Conservation (phyloP, 129 eudicot species). For the Arctium minus region DNA sequence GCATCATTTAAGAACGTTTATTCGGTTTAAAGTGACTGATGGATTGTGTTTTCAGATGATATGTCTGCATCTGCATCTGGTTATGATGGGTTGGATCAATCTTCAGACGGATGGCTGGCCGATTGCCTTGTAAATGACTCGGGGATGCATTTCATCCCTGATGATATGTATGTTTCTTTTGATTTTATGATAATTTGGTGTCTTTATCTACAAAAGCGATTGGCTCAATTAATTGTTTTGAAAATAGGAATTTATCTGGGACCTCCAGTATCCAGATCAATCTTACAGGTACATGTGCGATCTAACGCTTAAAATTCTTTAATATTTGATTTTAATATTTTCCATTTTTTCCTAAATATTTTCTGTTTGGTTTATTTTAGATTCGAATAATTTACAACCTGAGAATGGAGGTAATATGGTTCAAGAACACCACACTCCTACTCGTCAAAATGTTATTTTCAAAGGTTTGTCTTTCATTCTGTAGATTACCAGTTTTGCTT, state of each 20-base stretch:
- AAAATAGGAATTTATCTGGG: conserved; percentile 54
- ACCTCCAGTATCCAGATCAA: conserved; percentile 52
- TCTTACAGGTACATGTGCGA: conserved; percentile 43
- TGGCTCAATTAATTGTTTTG: conserved; percentile 21
- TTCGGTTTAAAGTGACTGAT: neutral
- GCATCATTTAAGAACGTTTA: neutral
- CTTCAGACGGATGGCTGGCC: conserved; percentile 80
- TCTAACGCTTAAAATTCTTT: neutral
- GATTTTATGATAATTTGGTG: neutral
- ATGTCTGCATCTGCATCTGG: conserved; percentile 55
- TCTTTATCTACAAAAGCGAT: neutral
- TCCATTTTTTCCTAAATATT: neutral
- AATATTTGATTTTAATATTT: neutral
- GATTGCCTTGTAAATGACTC: conserved; percentile 72
- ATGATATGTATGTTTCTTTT: conserved; percentile 59
- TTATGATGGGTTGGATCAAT: conserved; percentile 48
- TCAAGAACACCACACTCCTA: conserved; percentile 36
- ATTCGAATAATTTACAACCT: conserved; percentile 41
- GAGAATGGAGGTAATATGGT: conserved; percentile 31
- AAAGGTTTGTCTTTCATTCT: conserved; percentile 48
- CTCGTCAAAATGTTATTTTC: conserved; percentile 58
- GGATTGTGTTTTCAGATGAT: conserved; percentile 35
- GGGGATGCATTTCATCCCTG: conserved; percentile 59
- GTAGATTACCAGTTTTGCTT: neutral
- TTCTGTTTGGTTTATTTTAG: conserved; percentile 33